phyloP scores from a whole-genome alignment of 2,329 filamentous ascomycete genomes.

The Penicillium sclerotigenum region DNA sequence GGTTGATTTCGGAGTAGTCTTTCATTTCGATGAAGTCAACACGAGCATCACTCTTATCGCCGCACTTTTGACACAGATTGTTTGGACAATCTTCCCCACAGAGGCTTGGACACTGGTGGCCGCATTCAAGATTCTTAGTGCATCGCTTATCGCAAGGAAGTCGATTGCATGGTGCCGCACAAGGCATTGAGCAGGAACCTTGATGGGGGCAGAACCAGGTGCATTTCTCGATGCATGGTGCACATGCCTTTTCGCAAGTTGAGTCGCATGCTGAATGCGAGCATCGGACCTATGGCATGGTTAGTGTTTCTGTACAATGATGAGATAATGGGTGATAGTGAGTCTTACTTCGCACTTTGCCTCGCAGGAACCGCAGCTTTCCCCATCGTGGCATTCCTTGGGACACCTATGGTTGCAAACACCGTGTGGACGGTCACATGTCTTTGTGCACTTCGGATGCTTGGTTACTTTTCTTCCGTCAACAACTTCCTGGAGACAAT shows the following conservation, averaged over 20 bases:
- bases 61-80: slow-evolving; percentile 7
- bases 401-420: slow-evolving; percentile 9
- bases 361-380: slow-evolving; percentile 6
- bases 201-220: slow-evolving; percentile 1
- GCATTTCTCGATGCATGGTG: slow-evolving; percentile 12
- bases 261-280: slow-evolving; percentile 7
- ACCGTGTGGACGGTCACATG: slow-evolving; percentile 7
- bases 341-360: slow-evolving; percentile 11
- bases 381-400: slow-evolving; percentile 1
- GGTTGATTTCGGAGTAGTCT: slow-evolving; percentile 9
- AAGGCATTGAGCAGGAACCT: slow-evolving; percentile 15
- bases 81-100: slow-evolving; percentile 12
- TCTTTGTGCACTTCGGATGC: slow-evolving; percentile 4
- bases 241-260: slow-evolving; percentile 6
- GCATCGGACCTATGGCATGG: slow-evolving; percentile 3
- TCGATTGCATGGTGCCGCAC: slow-evolving; percentile 8
- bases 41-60: slow-evolving; percentile 11
- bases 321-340: background rate
- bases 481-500: background rate
- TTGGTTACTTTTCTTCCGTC: background rate
- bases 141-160: slow-evolving; percentile 13
- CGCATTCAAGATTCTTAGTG: background rate
- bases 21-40: slow-evolving; percentile 10
- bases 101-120: slow-evolving; percentile 10
- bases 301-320: background rate